These are phyloP conservation scores for Tricholoma sp. DNA, from an alignment of 768 basidiomycete species.

Conservation along the genomic window DNA sequence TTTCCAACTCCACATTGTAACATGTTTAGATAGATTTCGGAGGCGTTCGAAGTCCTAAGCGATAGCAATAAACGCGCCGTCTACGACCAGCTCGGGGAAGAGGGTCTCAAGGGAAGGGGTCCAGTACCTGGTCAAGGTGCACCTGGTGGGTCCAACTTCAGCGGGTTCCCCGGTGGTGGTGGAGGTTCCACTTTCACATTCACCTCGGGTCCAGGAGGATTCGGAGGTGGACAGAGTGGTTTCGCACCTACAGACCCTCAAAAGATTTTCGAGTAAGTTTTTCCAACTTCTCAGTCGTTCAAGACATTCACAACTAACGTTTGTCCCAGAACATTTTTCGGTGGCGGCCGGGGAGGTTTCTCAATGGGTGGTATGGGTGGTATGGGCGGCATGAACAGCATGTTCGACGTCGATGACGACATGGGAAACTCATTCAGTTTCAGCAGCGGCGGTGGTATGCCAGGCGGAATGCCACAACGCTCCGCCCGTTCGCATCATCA, in stretches of 20 bases:
- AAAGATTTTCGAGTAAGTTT: constrained; percentile 81
- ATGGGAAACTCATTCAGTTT: constrained; percentile 35
- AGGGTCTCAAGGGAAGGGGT: constrained; percentile 79
- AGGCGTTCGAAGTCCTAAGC: constrained; percentile 93
- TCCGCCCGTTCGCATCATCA: constrained; percentile 11
- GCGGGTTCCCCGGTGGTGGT: constrained; percentile 38
- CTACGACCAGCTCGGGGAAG: constrained; percentile 94
- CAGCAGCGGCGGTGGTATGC: constrained; percentile 24
- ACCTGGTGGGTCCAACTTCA: constrained; percentile 1
- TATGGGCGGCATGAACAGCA: constrained; percentile 28
- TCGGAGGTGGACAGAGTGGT: constrained; percentile 36
- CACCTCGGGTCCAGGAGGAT: constrained; percentile 45
- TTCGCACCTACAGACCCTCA: constrained; percentile 81
- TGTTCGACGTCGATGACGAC: constrained; percentile 45
- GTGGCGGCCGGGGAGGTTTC: constrained; percentile 21
- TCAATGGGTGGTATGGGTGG: constrained; percentile 33
- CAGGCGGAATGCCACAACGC: constrained; percentile 49
- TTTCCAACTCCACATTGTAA: not conserved
- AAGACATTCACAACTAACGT: not conserved
- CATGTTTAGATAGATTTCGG: constrained; percentile 60
- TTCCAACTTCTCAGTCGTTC: not conserved
- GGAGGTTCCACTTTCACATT: constrained; percentile 55
- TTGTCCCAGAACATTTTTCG: constrained; percentile 52
- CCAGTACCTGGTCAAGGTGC: constrained; percentile 48
- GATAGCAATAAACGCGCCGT: constrained; percentile 81